Percentiles rank a stretch among this genome's conserved stretches.
These are phyloP conservation scores for Mycena crocata DNA, from an alignment of 768 basidiomycete genomes.

Conservation along the genomic window DNA sequence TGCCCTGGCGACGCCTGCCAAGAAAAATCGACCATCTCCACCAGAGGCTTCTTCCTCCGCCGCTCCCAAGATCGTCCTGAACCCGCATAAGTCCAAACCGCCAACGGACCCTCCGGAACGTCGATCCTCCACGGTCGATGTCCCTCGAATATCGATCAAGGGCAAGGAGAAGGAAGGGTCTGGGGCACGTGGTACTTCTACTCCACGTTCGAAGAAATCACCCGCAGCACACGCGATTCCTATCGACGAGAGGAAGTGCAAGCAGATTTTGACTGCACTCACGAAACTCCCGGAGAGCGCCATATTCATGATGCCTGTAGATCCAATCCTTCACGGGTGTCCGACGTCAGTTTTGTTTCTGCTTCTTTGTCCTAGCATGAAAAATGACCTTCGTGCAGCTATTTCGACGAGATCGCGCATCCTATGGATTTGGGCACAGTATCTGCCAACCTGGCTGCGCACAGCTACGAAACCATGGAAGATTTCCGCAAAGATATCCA, in stretches of 20 bases:
- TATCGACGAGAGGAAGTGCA: constrained; percentile 87
- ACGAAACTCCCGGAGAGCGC: constrained; percentile 71
- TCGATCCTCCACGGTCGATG: constrained; percentile 38
- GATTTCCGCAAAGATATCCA: constrained; percentile 84
- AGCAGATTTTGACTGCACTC: constrained; percentile 72
- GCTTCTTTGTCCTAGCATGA: background rate
- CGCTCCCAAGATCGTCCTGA: constrained; percentile 36
- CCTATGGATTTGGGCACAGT: constrained; percentile 97
- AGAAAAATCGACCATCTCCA: constrained; percentile 63
- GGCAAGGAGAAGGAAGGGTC: constrained; percentile 78
- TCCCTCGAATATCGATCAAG: constrained; percentile 64
- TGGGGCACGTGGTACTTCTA: constrained; percentile 11
- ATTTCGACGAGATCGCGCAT: constrained; percentile 89
- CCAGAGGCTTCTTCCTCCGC: constrained; percentile 50
- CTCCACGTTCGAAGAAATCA: constrained; percentile 52
- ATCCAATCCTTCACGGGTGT: constrained; percentile 85
- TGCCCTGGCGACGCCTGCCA: constrained; percentile 69
- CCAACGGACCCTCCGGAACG: constrained; percentile 35
- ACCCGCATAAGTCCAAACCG: constrained; percentile 41
- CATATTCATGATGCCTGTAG: constrained; percentile 86
- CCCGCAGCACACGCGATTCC: constrained; percentile 54
- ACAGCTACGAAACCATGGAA: constrained; percentile 83
- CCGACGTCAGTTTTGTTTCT: constrained; percentile 92
- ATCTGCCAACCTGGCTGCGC: constrained; percentile 69
- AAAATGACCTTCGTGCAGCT: constrained; percentile 62